Evolutionary conservation across 192 early-diverging fungal genomes (phyloP).

Genomic region (Umbelopsis sp.): DNA sequence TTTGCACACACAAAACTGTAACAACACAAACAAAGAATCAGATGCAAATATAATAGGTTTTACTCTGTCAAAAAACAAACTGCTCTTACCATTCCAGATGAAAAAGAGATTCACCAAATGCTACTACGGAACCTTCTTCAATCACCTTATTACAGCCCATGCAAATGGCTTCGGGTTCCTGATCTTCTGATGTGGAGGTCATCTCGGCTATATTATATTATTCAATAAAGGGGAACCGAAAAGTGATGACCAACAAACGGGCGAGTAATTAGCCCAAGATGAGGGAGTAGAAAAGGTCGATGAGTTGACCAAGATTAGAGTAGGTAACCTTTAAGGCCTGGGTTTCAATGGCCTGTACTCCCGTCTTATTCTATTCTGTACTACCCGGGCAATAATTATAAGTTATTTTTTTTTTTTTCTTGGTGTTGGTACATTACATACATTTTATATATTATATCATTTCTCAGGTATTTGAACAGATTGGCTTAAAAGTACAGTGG

Average conservation of each 20-base stretch:
- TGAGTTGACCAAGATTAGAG: not conserved
- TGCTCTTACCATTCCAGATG: constrained; percentile 75
- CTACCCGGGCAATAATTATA: not conserved
- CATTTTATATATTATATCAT: too few relatives aligned
- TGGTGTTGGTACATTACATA: not conserved
- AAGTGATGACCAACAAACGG: not conserved
- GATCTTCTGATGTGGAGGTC: constrained; percentile 6
- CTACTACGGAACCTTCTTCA: constrained; percentile 76
- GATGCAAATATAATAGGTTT: not conserved
- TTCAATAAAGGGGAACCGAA: not conserved
- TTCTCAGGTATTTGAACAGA: too few relatives aligned
- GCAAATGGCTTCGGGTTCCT: constrained; percentile 44
- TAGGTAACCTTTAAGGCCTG: constrained; percentile 3
- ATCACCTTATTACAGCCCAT: constrained; percentile 69
- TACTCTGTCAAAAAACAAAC: constrained; percentile 13
- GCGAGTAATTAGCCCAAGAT: constrained; percentile 1
- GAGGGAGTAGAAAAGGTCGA: constrained; percentile 1
- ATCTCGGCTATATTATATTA: constrained; percentile 8
- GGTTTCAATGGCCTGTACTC: constrained; percentile 16
- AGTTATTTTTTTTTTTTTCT: not conserved
- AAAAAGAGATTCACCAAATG: constrained; percentile 81
- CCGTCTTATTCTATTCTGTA: not conserved
- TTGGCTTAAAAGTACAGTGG: too few relatives aligned
- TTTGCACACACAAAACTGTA: constrained; percentile 77
- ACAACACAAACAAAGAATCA: constrained; percentile 15